A percentile compares a stretch with the other conserved stretches of the same genome.
Evolutionary conservation across 106 monocot genomes (phyloP).

Genomic region (Platanthera guangdongensis): DNA sequence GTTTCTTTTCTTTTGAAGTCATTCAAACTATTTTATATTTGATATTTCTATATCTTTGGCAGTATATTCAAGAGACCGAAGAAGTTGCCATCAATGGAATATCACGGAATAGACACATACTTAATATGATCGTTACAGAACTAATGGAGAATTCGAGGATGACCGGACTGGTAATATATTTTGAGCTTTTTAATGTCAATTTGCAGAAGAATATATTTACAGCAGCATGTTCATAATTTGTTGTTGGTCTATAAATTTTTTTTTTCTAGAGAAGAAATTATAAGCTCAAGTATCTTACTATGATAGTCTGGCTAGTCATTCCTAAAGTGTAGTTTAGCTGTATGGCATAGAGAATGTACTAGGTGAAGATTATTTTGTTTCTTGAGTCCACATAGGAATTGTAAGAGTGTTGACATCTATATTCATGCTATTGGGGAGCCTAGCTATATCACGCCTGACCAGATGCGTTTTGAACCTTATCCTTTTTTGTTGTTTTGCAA

Average conservation of each 20-base stretch:
- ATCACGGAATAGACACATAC: conserved; percentile 56
- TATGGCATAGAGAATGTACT: neutral
- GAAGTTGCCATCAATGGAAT: conserved; percentile 72
- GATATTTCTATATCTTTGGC: conserved; percentile 8
- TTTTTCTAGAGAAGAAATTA: neutral
- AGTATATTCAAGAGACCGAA: conserved; percentile 89
- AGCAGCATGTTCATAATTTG: neutral
- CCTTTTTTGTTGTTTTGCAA: neutral
- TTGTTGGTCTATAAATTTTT: neutral
- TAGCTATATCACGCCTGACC: neutral
- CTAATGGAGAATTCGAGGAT: conserved; percentile 61
- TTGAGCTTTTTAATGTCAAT: conserved; percentile 1
- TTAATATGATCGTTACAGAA: conserved; percentile 61
- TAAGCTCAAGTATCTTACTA: neutral
- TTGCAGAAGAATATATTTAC: neutral
- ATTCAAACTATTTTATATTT: neutral
- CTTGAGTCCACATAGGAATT: neutral
- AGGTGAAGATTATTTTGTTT: neutral
- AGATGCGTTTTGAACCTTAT: neutral
- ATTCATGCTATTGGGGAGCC: neutral
- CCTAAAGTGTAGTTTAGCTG: neutral
- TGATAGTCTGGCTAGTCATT: neutral
- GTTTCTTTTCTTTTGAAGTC: neutral
- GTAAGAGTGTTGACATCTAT: neutral
- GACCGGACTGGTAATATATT: conserved; percentile 71